phyloP scores from a whole-genome alignment of 805 yeast genomes.

The Torulaspora maleeae region DNA sequence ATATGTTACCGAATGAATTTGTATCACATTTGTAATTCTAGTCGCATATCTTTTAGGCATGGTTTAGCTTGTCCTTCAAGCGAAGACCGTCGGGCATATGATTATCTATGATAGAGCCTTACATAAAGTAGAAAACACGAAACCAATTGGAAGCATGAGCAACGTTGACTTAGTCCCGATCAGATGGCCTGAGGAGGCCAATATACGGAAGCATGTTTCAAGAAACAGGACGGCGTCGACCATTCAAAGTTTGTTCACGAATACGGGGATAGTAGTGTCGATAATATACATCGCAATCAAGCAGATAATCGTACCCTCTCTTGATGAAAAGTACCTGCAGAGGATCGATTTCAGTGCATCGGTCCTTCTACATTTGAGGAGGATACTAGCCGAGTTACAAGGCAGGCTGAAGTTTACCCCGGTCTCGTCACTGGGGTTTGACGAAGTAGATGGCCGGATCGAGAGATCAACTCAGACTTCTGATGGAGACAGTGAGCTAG shows the following conservation, averaged over 20 bases:
- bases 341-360: constrained; percentile 35
- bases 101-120: too few species aligned
- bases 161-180: neutral
- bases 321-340: constrained; percentile 39
- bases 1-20: too few species aligned
- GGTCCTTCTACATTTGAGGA: constrained; percentile 32
- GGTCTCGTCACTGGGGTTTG: constrained; percentile 41
- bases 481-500: constrained; percentile 14
- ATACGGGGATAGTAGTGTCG: constrained; percentile 27
- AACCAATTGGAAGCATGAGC: neutral
- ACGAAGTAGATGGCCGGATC: constrained; percentile 35
- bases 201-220: constrained; percentile 21
- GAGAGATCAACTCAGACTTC: constrained; percentile 33
- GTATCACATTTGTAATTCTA: too few species aligned
- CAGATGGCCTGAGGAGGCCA: constrained; percentile 28
- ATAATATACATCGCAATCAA: constrained; percentile 20
- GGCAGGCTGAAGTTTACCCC: constrained; percentile 35
- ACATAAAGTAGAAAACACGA: neutral
- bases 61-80: too few species aligned
- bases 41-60: too few species aligned
- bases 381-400: constrained; percentile 28
- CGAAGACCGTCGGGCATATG: too few species aligned
- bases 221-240: constrained; percentile 20
- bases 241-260: constrained; percentile 31
- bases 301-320: constrained; percentile 39